Conservation (phyloP, 2,329 filamentous ascomycete genomes). For the Pyricularia sp. region DNA sequence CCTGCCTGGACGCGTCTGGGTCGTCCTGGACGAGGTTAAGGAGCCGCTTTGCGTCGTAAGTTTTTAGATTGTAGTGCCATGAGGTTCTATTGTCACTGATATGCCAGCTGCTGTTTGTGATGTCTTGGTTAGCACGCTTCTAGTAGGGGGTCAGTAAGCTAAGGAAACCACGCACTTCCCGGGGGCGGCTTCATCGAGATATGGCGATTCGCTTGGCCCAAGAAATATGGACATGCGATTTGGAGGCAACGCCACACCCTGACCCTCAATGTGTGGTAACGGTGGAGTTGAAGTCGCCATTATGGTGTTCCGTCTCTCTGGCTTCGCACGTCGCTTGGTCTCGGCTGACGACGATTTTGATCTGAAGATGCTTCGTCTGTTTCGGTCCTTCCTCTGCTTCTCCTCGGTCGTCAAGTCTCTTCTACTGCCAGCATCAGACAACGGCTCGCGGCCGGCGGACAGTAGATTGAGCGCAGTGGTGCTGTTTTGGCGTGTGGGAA, state of each 20-base stretch:
- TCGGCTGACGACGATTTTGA: conserved; percentile 18
- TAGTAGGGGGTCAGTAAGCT: neutral
- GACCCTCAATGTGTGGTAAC: neutral
- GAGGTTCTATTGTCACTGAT: conserved; percentile 22
- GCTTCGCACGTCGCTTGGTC: conserved; percentile 10
- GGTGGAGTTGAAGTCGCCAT: conserved; percentile 8
- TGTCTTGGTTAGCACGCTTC: conserved; percentile 6
- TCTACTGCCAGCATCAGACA: conserved; percentile 6
- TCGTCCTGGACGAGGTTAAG: conserved; percentile 23
- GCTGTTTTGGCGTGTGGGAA: neutral
- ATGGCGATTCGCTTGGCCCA: neutral
- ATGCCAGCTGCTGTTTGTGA: conserved; percentile 16
- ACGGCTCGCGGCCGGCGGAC: neutral
- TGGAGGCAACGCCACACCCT: conserved; percentile 5
- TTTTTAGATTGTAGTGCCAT: conserved; percentile 28
- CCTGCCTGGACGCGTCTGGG: conserved; percentile 13
- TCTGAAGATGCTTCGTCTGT: conserved; percentile 20
- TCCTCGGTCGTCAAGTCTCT: conserved; percentile 8
- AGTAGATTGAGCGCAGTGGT: neutral
- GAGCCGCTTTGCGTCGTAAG: conserved; percentile 32
- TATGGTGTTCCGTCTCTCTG: conserved; percentile 16
- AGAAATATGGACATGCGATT: neutral
- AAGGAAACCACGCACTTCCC: neutral
- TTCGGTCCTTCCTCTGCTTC: neutral
- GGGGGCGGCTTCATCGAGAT: neutral